A percentile compares a stretch with the other conserved stretches of the same genome.
Evolutionary conservation across 2,329 filamentous ascomycete genomes (phyloP).

Genomic region (Neurospora sp.): DNA sequence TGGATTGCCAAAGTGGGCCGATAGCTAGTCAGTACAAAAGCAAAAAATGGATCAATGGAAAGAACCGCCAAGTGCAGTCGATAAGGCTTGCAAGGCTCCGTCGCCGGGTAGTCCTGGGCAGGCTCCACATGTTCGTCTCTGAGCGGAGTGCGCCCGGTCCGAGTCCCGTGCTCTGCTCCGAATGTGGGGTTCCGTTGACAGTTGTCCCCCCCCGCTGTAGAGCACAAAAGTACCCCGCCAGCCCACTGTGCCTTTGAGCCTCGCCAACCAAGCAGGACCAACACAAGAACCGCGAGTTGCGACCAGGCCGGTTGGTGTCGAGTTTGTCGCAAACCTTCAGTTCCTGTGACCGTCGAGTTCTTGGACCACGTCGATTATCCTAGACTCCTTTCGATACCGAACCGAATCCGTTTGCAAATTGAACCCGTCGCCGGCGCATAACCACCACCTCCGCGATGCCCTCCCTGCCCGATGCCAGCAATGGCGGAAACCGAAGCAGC

Average conservation of each 20-base stretch:
- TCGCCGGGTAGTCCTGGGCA: not conserved
- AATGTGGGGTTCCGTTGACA: not conserved
- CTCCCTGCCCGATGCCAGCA: not conserved
- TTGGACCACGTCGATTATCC: not conserved
- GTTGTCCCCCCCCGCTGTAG: not conserved
- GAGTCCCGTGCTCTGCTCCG: not conserved
- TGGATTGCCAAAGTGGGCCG: not conserved
- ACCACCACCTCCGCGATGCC: not conserved
- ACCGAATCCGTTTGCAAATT: not conserved
- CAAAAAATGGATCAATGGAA: no score
- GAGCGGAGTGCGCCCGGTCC: not conserved
- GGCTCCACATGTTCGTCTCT: not conserved
- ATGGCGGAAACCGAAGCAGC: not conserved
- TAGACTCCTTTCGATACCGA: not conserved
- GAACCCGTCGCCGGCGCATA: not conserved
- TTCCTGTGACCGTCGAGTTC: not conserved
- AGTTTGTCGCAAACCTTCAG: not conserved
- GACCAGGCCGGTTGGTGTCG: not conserved
- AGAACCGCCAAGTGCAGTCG: not conserved
- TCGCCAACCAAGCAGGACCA: not conserved
- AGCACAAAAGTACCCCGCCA: not conserved
- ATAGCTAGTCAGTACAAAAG: not conserved
- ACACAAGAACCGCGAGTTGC: not conserved
- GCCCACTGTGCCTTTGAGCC: not conserved
- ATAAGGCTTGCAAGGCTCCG: not conserved